Base-by-base conservation (phyloP, 345 rosid genomes). In the Moringa oleifera region DNA sequence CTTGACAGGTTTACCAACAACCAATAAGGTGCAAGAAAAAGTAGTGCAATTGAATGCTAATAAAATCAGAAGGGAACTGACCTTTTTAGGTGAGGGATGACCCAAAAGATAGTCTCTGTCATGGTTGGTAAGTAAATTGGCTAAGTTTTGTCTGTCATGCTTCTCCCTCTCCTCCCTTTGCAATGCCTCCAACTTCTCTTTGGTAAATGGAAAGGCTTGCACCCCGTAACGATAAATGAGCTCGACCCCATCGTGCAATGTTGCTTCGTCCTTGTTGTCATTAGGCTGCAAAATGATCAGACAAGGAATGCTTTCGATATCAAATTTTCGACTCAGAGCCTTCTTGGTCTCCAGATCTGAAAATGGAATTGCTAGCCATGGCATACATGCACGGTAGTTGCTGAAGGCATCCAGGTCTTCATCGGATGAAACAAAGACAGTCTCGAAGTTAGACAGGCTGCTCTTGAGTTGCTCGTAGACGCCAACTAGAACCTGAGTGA, bases 291-390 rank as follows among this genome's bases (percentile, higher is more conserved):
- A 45, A 50, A 82, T 65, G 10, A 82, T 49, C 20, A 85, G 65
- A 58, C 82, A 76, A 52, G 90, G 90, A 64, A 85, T 77, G 25
- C 81, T 77, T 68, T 85, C 90, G 2, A 85, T 53, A 8, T 82
- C 69, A 37, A 76, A 82, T 51, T 78, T 80, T 8, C 57, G 55
- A 25, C 66, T 81, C 61, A 85, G 58, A 0, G 81, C 70, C 63
- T 77, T 82, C 79, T 79, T 82, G 5, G 87, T 68, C 69, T 79
- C 80, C 73, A 85, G 20, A 57, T 85, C 87, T 0, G 87, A 73
- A 52, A 74, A 82, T 23, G 90, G 90, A 51, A 85, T 46, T 0
- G 85, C 65, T 1, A 85, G 79, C 87, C 90, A 85, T 0, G 87
- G 85, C 90, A 85, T 82, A 59, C 55, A 22, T n/a, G 79, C 58